These are phyloP conservation scores for Leucoagaricus sp. DNA, from an alignment of 1,284 basidiomycete species.

Conservation along the genomic window DNA sequence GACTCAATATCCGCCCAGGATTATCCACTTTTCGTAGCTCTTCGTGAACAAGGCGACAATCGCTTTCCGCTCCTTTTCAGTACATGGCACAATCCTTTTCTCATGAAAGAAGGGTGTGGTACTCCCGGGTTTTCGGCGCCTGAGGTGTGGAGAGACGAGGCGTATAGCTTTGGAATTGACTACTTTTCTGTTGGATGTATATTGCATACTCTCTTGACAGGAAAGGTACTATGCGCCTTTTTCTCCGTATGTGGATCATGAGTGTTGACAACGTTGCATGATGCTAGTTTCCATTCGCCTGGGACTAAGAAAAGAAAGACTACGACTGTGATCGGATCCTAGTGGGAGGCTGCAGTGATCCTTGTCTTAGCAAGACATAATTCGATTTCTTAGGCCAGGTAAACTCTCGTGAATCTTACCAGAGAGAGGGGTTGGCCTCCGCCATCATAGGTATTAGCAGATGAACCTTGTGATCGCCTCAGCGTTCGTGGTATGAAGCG, in stretches of 20 bases:
- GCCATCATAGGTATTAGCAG: neutral
- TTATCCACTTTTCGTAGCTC: neutral
- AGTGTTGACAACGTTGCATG: neutral
- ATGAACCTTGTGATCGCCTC: neutral
- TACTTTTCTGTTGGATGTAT: neutral
- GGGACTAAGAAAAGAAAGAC: neutral
- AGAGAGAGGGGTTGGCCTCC: too few species aligned
- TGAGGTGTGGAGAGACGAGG: neutral
- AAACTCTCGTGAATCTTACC: too few species aligned
- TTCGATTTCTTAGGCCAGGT: too few species aligned
- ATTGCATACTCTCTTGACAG: neutral
- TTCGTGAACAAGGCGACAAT: neutral
- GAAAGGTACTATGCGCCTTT: neutral
- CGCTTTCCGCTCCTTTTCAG: neutral
- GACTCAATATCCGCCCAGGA: neutral
- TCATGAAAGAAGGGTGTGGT: neutral
- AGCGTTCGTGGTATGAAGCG: neutral
- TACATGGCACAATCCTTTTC: neutral
- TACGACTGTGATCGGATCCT: neutral
- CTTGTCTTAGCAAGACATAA: too few species aligned
- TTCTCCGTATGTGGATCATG: neutral
- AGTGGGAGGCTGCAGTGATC: too few species aligned
- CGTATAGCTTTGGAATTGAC: neutral
- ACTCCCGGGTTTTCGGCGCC: neutral
- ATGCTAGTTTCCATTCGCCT: neutral